Evolutionary conservation across 2,329 filamentous ascomycete species (phyloP).

Genomic region (Sclerotinia glacialis): DNA sequence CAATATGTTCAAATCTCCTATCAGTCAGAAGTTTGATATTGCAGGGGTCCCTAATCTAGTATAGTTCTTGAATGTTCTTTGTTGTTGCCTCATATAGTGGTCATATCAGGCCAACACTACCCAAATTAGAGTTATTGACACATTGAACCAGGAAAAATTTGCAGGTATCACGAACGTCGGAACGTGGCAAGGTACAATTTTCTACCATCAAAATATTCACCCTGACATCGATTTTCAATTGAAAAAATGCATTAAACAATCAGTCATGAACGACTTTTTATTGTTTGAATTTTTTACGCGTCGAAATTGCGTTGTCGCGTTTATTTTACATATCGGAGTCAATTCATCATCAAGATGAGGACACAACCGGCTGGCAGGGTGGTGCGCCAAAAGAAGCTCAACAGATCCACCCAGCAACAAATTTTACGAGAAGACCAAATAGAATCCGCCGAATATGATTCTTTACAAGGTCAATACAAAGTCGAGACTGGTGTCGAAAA

Average conservation of each 20-base stretch:
- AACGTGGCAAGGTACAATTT: slow-evolving; percentile 20
- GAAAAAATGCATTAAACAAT: slow-evolving; percentile 29
- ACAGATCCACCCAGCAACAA: slow-evolving; percentile 33
- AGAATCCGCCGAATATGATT: slow-evolving; percentile 75
- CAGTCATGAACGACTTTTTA: slow-evolving; percentile 32
- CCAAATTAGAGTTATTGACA: slow-evolving; percentile 23
- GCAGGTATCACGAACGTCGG: slow-evolving; percentile 22
- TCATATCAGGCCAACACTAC: slow-evolving; percentile 10
- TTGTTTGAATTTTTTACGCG: slow-evolving; percentile 33
- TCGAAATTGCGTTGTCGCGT: slow-evolving; percentile 27
- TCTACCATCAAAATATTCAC: slow-evolving; percentile 34
- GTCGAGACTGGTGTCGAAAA: slow-evolving; percentile 97
- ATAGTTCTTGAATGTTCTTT: slow-evolving; percentile 9
- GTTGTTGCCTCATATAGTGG: slow-evolving; percentile 9
- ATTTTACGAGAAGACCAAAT: slow-evolving; percentile 87
- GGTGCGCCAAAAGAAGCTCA: slow-evolving; percentile 58
- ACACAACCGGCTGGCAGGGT: slow-evolving; percentile 39
- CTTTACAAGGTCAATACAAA: slow-evolving; percentile 71
- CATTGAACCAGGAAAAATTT: slow-evolving; percentile 22
- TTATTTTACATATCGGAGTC: slow-evolving; percentile 21
- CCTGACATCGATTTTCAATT: slow-evolving; percentile 29
- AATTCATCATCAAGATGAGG: slow-evolving; percentile 29
- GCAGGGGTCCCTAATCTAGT: slow-evolving; percentile 6
- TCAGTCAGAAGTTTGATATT: slow-evolving; percentile 20
- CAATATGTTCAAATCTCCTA: slow-evolving; percentile 9